These are phyloP conservation scores for Mrakiaceae sp. DNA, from an alignment of 1,284 basidiomycete genomes.

Conservation along the genomic window DNA sequence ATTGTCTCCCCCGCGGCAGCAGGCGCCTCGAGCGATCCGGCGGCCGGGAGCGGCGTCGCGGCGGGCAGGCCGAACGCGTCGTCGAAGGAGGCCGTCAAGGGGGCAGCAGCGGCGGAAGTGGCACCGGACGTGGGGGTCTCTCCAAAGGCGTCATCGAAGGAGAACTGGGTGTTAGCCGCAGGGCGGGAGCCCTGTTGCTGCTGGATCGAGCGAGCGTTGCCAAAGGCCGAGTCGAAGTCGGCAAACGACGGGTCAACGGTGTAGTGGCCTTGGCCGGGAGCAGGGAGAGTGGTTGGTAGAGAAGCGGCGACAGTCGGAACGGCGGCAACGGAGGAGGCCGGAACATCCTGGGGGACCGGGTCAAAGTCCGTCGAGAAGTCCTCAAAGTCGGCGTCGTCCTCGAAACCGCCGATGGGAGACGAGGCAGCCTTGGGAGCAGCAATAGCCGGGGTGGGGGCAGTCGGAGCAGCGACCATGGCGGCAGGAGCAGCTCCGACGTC, in stretches of 20 bases:
- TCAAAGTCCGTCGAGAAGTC: conserved; percentile 30
- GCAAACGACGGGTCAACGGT: conserved; percentile 12
- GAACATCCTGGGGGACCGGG: not conserved
- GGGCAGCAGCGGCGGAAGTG: not conserved
- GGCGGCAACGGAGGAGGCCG: not conserved
- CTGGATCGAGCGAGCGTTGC: conserved; percentile 18
- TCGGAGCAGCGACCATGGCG: conserved; percentile 15
- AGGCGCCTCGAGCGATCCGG: not conserved
- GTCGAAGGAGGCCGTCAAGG: not conserved
- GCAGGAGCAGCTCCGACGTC: conserved; percentile 39
- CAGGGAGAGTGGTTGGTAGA: not conserved
- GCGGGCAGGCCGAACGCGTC: not conserved
- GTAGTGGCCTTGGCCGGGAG: not conserved
- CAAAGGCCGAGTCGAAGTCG: conserved; percentile 18
- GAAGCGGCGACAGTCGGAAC: not conserved
- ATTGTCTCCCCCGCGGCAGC: not conserved
- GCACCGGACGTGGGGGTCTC: not conserved
- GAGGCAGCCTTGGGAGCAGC: conserved; percentile 2
- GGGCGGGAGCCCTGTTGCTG: conserved; percentile 16
- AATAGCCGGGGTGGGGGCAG: conserved; percentile 22
- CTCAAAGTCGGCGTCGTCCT: conserved; percentile 40
- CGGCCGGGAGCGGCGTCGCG: not conserved
- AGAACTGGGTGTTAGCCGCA: conserved; percentile 27
- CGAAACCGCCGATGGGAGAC: conserved; percentile 23
- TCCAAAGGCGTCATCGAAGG: conserved; percentile 47